Evolutionary conservation across 805 yeast species (phyloP).

Genomic region (Yamadazyma olivae): DNA sequence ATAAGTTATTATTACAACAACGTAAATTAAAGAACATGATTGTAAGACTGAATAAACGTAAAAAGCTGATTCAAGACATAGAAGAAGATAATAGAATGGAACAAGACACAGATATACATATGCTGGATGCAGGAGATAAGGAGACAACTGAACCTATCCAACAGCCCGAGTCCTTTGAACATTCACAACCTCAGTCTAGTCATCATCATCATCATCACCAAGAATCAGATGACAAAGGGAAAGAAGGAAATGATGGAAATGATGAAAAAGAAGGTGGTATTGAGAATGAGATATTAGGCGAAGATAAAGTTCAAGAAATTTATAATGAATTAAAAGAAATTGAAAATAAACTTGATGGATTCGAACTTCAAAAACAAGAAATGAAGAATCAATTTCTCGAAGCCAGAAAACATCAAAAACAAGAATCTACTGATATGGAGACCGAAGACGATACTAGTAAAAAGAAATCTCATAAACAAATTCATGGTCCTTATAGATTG

Average conservation of each 20-base stretch:
- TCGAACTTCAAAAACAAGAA: slow-evolving; percentile 31
- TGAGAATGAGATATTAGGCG: slow-evolving; percentile 26
- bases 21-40: slow-evolving; percentile 51
- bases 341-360: slow-evolving; percentile 34
- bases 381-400: slow-evolving; percentile 31
- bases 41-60: slow-evolving; percentile 40
- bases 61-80: slow-evolving; percentile 21
- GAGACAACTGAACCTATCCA: slow-evolving; percentile 1
- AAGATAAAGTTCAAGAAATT: slow-evolving; percentile 30
- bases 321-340: slow-evolving; percentile 33
- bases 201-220: neutral
- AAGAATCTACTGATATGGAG: slow-evolving; percentile 7
- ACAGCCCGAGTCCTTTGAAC: neutral
- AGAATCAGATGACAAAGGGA: neutral
- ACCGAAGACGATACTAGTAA: slow-evolving; percentile 15
- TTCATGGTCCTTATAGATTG: slow-evolving; percentile 80
- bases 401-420: slow-evolving; percentile 8
- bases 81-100: slow-evolving; percentile 4
- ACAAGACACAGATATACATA: neutral
- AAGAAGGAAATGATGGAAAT: neutral
- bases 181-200: neutral
- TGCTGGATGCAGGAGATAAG: neutral
- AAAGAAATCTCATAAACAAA: slow-evolving; percentile 48
- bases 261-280: slow-evolving; percentile 19
- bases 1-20: slow-evolving; percentile 59